phyloP scores from a whole-genome alignment of 2,329 filamentous ascomycete genomes.

The Torrubiellomyces zombiae region DNA sequence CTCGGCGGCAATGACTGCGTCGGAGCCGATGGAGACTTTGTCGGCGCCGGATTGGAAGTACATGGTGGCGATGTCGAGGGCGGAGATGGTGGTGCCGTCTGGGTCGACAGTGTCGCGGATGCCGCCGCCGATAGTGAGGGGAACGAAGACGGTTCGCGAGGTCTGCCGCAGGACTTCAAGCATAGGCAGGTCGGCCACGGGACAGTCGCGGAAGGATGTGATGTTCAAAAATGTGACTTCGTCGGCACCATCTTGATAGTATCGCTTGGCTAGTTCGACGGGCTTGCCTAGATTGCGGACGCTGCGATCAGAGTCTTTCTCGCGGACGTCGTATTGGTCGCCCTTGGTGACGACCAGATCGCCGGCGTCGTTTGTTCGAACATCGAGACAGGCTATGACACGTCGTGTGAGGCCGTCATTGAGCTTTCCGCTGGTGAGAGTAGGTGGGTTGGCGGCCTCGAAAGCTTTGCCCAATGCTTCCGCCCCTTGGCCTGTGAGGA shows the following conservation, averaged over 20 bases:
- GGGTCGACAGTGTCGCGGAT: conserved; percentile 86
- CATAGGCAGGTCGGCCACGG: conserved; percentile 85
- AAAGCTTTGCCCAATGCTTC: conserved; percentile 24
- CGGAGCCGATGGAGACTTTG: conserved; percentile 92
- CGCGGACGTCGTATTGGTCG: conserved; percentile 95
- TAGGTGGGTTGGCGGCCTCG: conserved; percentile 2
- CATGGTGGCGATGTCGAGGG: conserved; percentile 83
- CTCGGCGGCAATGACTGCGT: conserved; percentile 84
- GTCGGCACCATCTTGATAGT: conserved; percentile 93
- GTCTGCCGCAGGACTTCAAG: conserved; percentile 78
- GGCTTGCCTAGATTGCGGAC: conserved; percentile 95
- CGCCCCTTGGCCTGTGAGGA: conserved; percentile 55
- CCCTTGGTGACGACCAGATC: conserved; percentile 97
- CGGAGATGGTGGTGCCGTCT: conserved; percentile 72
- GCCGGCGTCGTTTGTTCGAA: conserved; percentile 82
- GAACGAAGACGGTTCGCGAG: conserved; percentile 86
- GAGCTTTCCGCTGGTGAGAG: conserved; percentile 7
- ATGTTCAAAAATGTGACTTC: conserved; percentile 98
- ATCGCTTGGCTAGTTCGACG: conserved; percentile 80
- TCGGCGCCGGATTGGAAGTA: conserved; percentile 97
- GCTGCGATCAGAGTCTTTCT: conserved; percentile 48
- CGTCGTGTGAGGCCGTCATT: conserved; percentile 69
- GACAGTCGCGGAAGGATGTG: conserved; percentile 91
- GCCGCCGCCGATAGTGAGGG: conserved; percentile 85
- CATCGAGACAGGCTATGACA: conserved; percentile 91